Conservation (phyloP, 345 rosid species). For the Microthlaspi erraticum region DNA sequence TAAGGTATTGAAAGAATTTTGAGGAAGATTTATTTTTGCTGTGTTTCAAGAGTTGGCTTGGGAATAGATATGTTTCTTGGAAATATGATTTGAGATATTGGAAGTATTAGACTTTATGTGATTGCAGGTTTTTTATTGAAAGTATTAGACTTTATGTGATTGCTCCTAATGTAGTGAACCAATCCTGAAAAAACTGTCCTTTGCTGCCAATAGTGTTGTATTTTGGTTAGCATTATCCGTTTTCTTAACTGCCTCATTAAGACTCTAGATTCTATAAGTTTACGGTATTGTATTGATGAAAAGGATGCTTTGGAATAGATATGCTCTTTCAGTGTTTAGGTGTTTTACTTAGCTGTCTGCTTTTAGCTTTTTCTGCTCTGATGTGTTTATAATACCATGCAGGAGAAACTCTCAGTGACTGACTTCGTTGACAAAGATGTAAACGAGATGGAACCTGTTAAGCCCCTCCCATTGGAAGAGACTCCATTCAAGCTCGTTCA, state of each 20-base stretch:
- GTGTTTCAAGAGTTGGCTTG: neutral
- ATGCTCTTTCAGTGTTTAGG: neutral
- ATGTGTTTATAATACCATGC: conserved; percentile 15
- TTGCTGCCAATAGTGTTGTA: conserved; percentile 1
- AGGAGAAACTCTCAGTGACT: conserved; percentile 77
- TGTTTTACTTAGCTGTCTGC: conserved; percentile 1
- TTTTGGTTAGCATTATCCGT: neutral
- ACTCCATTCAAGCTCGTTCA: conserved; percentile 84
- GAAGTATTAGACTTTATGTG: neutral
- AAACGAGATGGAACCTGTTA: conserved; percentile 53
- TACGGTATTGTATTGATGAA: conserved; percentile 26
- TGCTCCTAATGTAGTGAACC: neutral
- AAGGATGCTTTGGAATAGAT: neutral
- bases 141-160: neutral
- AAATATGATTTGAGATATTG: neutral
- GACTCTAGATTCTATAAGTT: conserved; percentile 8
- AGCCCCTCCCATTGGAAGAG: conserved; percentile 60
- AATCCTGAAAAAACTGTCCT: neutral
- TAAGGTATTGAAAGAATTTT: neutral
- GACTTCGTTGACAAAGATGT: conserved; percentile 67
- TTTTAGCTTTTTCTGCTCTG: neutral
- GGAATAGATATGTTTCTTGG: too few relatives aligned
- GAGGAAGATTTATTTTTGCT: conserved; percentile 14
- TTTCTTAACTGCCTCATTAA: neutral
- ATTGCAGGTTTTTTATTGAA: neutral